Percentiles rank a stretch among this genome's conserved stretches.
Evolutionary conservation across 495 filamentous ascomycete genomes (phyloP).

Genomic region (Usnea hakonensis): DNA sequence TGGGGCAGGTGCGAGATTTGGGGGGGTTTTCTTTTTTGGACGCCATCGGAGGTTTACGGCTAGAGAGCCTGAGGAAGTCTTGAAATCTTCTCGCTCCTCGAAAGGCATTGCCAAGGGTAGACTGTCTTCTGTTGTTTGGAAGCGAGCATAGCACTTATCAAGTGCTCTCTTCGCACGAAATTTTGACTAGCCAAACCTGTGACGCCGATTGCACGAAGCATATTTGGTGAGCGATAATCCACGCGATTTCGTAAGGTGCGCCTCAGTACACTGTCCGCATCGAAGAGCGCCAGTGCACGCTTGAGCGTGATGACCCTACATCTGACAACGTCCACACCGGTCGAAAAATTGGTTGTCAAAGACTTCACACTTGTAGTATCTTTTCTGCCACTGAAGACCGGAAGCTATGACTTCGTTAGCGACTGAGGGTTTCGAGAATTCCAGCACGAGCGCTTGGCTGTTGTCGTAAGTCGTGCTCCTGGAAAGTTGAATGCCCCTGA

Average conservation of each 20-base stretch:
- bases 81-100: background rate
- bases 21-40: too few species aligned
- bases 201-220: background rate
- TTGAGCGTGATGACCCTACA: background rate
- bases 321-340: background rate
- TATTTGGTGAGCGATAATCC: background rate
- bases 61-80: background rate
- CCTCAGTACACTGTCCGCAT: background rate
- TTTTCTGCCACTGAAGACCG: background rate
- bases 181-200: background rate
- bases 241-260: background rate
- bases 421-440: background rate
- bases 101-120: background rate
- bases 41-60: too few species aligned
- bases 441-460: background rate
- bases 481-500: background rate
- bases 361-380: background rate
- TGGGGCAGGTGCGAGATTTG: too few species aligned
- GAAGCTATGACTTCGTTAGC: background rate
- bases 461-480: background rate
- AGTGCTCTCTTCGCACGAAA: background rate
- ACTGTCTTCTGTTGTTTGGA: background rate
- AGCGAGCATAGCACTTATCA: background rate
- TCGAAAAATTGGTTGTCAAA: background rate
- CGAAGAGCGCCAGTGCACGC: background rate